Conservation (phyloP, 2,329 filamentous ascomycete genomes). For the Pseudopithomyces maydicus region DNA sequence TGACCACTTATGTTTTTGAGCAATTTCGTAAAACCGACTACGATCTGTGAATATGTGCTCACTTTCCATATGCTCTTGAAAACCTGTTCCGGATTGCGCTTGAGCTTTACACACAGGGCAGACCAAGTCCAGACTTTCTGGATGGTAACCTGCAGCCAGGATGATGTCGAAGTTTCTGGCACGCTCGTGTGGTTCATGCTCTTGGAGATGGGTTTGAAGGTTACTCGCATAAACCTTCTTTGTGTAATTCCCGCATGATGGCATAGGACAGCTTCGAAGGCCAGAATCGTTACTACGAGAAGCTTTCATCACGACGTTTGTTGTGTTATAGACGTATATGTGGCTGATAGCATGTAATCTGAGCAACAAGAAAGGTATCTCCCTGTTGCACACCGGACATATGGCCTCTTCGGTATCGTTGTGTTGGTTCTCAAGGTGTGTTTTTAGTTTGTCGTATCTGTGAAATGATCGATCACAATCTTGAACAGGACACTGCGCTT, state of each 20-base stretch:
- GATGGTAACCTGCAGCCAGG: slow-evolving; percentile 4
- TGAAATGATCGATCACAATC: slow-evolving; percentile 10
- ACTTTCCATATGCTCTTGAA: not conserved
- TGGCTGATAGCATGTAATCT: not conserved
- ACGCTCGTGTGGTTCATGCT: not conserved
- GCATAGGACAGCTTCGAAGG: not conserved
- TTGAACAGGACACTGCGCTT: slow-evolving; percentile 11
- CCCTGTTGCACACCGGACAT: not conserved
- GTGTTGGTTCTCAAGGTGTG: slow-evolving; percentile 9
- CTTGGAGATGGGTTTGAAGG: not conserved
- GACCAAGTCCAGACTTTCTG: not conserved
- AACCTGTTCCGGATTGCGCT: not conserved
- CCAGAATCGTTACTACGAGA: not conserved
- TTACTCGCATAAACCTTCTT: not conserved
- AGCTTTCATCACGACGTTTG: not conserved
- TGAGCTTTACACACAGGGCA: slow-evolving; percentile 5
- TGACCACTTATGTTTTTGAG: too few relatives aligned
- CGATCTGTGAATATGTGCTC: not conserved
- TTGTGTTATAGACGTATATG: too few relatives aligned
- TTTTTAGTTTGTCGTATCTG: slow-evolving; percentile 8
- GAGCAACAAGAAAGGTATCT: not conserved
- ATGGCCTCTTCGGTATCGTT: slow-evolving; percentile 6
- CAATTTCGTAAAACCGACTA: not conserved
- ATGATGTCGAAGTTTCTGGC: not conserved
- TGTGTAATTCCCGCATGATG: not conserved